These are phyloP conservation scores for Baudoinia panamericana DNA, from an alignment of 495 filamentous ascomycete genomes.

Conservation along the genomic window DNA sequence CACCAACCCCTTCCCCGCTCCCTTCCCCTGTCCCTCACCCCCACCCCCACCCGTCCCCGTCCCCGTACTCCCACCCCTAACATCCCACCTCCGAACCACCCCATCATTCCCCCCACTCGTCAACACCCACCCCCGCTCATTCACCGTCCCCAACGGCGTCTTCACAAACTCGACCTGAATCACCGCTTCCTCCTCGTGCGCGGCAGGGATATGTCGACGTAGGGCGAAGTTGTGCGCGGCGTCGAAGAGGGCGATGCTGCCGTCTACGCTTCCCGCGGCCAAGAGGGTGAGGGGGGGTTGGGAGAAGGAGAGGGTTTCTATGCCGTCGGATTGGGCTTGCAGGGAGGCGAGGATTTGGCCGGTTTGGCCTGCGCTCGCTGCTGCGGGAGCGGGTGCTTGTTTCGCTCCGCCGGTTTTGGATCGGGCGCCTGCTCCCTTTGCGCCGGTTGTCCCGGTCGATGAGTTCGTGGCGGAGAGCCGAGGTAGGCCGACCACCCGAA, in stretches of 20 bases:
- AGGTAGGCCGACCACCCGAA: constrained; percentile 75
- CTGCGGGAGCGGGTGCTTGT: constrained; percentile 18
- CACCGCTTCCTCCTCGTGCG: constrained; percentile 69
- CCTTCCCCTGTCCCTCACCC: constrained; percentile 53
- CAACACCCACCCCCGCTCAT: constrained; percentile 44
- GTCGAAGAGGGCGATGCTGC: constrained; percentile 80
- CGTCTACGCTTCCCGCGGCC: constrained; percentile 82
- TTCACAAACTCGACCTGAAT: constrained; percentile 83
- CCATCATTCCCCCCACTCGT: constrained; percentile 81
- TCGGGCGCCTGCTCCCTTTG: constrained; percentile 34
- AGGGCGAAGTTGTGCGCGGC: constrained; percentile 69
- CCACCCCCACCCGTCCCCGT: no score
- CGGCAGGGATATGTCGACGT: constrained; percentile 62
- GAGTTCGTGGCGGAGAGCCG: constrained; percentile 37
- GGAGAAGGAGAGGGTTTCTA: constrained; percentile 80
- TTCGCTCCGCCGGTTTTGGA: constrained; percentile 32
- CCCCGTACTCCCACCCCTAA: constrained; percentile 58
- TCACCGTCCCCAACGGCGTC: constrained; percentile 27
- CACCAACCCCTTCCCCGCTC: constrained; percentile 29
- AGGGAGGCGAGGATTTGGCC: constrained; percentile 67
- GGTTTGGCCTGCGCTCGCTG: constrained; percentile 44
- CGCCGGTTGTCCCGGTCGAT: constrained; percentile 10
- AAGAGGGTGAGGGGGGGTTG: constrained; percentile 61
- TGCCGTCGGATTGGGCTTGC: constrained; percentile 58
- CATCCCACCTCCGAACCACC: constrained; percentile 75